Evolutionary conservation across 2,329 filamentous ascomycete species (phyloP).

Genomic region (Colletotrichum sp.): DNA sequence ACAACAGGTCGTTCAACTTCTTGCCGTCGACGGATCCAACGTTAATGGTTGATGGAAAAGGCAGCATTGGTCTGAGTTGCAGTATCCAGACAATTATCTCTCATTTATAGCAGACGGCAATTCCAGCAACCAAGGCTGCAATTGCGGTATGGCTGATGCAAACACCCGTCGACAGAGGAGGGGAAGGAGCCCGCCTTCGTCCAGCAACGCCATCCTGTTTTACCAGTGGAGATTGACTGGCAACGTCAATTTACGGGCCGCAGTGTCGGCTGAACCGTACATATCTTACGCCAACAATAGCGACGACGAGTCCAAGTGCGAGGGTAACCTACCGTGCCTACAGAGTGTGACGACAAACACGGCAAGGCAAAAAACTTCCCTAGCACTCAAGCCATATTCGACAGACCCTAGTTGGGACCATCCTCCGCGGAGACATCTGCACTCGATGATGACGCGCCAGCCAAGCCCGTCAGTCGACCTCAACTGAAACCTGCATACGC

Average conservation of each 20-base stretch:
- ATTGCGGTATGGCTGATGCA: neutral
- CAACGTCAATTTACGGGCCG: neutral
- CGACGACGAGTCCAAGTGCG: neutral
- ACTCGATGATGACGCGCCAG: neutral
- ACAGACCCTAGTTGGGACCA: fast-evolving
- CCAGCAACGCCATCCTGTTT: neutral
- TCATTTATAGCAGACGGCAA: neutral
- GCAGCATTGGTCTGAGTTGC: neutral
- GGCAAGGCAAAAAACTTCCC: fast-evolving
- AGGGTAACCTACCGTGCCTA: no score
- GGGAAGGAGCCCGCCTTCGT: fast-evolving
- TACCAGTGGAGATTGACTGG: fast-evolving
- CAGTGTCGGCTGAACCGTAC: neutral
- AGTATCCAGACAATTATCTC: fast-evolving
- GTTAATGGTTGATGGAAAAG: no score
- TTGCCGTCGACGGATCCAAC: neutral
- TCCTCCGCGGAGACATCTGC: neutral
- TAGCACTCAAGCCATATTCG: neutral
- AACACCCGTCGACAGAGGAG: neutral
- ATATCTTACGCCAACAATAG: neutral
- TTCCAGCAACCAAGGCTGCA: neutral
- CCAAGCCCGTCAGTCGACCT: neutral
- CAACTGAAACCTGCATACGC: neutral
- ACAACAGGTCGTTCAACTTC: neutral
- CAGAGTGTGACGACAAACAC: neutral